These are phyloP conservation scores for Ophiostoma piceae DNA, from an alignment of 2,329 filamentous ascomycete species.

Conservation along the genomic window DNA sequence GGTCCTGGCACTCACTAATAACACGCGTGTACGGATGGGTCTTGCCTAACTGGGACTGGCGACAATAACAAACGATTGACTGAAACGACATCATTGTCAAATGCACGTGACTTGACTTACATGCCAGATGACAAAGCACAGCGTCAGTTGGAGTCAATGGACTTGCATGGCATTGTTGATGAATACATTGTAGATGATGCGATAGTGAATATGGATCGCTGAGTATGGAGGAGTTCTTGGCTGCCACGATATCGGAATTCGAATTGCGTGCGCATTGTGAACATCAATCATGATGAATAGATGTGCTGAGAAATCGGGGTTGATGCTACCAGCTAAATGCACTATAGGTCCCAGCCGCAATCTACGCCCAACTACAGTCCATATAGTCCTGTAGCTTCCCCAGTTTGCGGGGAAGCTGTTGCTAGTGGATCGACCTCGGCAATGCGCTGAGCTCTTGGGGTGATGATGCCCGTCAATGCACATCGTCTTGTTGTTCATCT, in stretches of 20 bases:
- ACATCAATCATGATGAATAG: background rate
- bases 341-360: background rate
- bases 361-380: background rate
- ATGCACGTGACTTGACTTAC: background rate
- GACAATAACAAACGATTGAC: background rate
- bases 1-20: too few relatives aligned
- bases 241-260: background rate
- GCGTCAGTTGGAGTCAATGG: background rate
- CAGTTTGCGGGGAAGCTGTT: conserved; percentile 12
- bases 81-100: too few relatives aligned
- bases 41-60: background rate
- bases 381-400: background rate
- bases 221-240: background rate
- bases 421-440: conserved; percentile 14
- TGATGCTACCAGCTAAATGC: background rate
- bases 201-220: background rate
- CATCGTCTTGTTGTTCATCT: background rate
- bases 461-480: conserved; percentile 1
- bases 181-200: background rate
- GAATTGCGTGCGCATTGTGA: background rate
- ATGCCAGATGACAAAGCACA: background rate
- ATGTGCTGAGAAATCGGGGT: too few relatives aligned
- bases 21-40: background rate
- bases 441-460: background rate
- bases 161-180: background rate